phyloP scores from a whole-genome alignment of 192 early-diverging fungal genomes.

The Lobulomyces angularis region DNA sequence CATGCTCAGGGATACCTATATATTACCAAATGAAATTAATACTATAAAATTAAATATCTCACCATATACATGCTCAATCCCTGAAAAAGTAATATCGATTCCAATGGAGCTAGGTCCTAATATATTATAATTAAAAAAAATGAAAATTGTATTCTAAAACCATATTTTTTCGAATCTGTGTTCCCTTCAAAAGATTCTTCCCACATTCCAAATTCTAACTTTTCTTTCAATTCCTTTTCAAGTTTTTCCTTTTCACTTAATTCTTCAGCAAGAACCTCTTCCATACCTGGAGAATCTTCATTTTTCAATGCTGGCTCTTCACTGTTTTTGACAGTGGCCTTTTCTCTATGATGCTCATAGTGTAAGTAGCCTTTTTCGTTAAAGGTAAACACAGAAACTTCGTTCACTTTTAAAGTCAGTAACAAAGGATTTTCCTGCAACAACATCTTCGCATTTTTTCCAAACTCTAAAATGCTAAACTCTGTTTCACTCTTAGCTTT shows the following conservation, averaged over 20 bases:
- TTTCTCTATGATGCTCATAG: slow-evolving; percentile 64
- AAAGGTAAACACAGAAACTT: slow-evolving; percentile 48
- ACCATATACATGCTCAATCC: slow-evolving; percentile 80
- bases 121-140: slow-evolving; percentile 3
- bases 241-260: slow-evolving; percentile 21
- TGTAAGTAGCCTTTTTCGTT: slow-evolving; percentile 76
- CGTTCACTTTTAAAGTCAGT: slow-evolving; percentile 44
- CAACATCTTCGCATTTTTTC: no score
- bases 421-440: slow-evolving; percentile 49
- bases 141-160: slow-evolving; percentile 20
- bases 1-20: slow-evolving; percentile 94
- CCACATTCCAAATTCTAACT: slow-evolving; percentile 52
- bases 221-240: slow-evolving; percentile 30
- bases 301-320: slow-evolving; percentile 10
- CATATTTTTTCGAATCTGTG: slow-evolving; percentile 87
- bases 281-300: neutral
- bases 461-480: no score
- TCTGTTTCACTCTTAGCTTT: no score
- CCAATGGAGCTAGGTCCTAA: slow-evolving; percentile 85
- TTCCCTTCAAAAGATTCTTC: slow-evolving; percentile 80
- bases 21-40: no score
- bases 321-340: no score
- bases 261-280: slow-evolving; percentile 3
- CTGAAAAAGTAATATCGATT: slow-evolving; percentile 81
- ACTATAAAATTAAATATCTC: no score